A percentile compares a stretch with the other conserved stretches of the same genome.
These are phyloP conservation scores for Pleurotus giganteus DNA, from an alignment of 768 basidiomycete genomes.

Conservation along the genomic window DNA sequence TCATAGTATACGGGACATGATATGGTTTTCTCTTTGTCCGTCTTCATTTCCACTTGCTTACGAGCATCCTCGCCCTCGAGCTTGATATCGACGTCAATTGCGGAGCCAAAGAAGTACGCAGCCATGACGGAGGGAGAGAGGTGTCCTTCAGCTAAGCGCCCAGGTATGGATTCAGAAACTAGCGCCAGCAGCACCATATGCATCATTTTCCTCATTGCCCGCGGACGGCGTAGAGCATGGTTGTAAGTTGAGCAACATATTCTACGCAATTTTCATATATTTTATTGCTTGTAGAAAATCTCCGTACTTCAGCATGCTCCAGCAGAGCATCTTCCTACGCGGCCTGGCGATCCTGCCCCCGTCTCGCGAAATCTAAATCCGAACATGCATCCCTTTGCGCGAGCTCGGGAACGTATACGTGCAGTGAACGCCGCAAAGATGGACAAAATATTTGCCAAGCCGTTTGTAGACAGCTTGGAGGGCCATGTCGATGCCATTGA, in stretches of 20 bases:
- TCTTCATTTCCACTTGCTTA: constrained; percentile 87
- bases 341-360: constrained; percentile 84
- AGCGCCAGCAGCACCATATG: too few relatives aligned
- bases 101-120: constrained; percentile 88
- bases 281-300: constrained; percentile 63
- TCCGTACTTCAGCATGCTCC: constrained; percentile 84
- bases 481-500: constrained; percentile 97
- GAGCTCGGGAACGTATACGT: constrained; percentile 88
- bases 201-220: too few relatives aligned
- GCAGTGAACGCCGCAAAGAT: constrained; percentile 96
- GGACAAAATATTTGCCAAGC: constrained; percentile 97
- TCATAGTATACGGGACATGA: constrained; percentile 95
- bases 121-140: constrained; percentile 49
- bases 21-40: constrained; percentile 81
- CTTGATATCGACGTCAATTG: constrained; percentile 89
- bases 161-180: too few relatives aligned
- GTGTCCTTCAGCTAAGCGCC: too few relatives aligned
- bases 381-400: constrained; percentile 92
- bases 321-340: constrained; percentile 65
- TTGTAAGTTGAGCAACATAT: background rate
- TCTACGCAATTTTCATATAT: background rate
- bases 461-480: constrained; percentile 85
- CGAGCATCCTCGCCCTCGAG: constrained; percentile 84
- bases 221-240: background rate
- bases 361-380: constrained; percentile 91